Base-by-base conservation (phyloP, 345 rosid genomes). In the Excoecaria agallocha region DNA sequence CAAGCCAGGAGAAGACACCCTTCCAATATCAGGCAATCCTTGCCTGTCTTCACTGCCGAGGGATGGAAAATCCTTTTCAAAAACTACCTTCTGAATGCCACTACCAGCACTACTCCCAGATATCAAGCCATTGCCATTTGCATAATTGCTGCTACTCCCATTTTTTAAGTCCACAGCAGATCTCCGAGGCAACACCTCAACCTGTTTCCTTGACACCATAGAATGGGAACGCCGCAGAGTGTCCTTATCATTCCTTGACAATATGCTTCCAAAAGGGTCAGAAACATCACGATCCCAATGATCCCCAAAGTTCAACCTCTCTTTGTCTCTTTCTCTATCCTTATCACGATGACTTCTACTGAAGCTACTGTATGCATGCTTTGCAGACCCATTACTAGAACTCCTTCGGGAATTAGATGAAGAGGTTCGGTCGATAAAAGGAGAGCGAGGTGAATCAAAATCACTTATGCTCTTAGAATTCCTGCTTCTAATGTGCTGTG, bases 21-120 rank as follows among this genome's bases (percentile, higher is more conserved):
- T 86, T 60, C 82, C 87, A 57, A 85, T 79, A 70, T 93, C 96
- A 57, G 85, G 85, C 69, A 79, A 80, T 65, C 80, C 84, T 72
- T 77, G 90, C 75, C 69, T 87, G 58, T 90, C 98, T 64, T 93
- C 98, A 74, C 77, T 78, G 76, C 89, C 90, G 69, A 93, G 94
- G 0, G 94, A 88, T 3, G 98, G 98, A 60, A 93, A 91, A 75
- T 93, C 91, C 81, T 91, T 91, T 64, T 93, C 96, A 84, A 91
- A 91, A 16, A 84, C 89, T 62, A 79, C 75, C 80, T 87, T 88
- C 70, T 82, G 86, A 78, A 84, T 77, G 82, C 73, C 81, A 68
- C 70, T 81, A 55, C 84, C 78, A 66, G 77, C 50, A 74, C 68
- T 76, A 79, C 68, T 62, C 68, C 84, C 91, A 75, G 89, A 76